These are phyloP conservation scores for Moringa oleifera DNA, from an alignment of 345 rosid species.

Conservation along the genomic window DNA sequence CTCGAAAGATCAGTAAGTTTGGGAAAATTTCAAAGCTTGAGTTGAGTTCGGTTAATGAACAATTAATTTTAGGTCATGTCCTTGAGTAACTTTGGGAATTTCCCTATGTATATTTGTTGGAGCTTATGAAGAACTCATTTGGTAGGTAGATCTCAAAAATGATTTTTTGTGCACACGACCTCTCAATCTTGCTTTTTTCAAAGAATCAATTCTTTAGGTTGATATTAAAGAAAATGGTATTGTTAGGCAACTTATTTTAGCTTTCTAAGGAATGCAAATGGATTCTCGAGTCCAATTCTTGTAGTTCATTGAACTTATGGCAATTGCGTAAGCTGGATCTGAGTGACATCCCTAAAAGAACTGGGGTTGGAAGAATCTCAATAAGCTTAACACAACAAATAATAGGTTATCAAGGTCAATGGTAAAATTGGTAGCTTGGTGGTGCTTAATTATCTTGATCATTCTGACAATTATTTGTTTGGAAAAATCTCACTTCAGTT, in stretches of 20 bases:
- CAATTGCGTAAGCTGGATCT: conserved; percentile 66
- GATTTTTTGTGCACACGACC: conserved; percentile 54
- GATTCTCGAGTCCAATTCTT: conserved; percentile 49
- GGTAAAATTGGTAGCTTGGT: conserved; percentile 54
- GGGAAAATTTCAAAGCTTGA: conserved; percentile 55
- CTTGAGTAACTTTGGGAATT: conserved; percentile 71
- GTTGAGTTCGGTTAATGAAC: conserved; percentile 54
- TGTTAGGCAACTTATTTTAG: conserved; percentile 39
- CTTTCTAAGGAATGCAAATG: conserved; percentile 44
- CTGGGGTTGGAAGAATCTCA: conserved; percentile 50
- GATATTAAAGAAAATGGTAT: conserved; percentile 51
- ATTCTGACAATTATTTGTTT: conserved; percentile 57
- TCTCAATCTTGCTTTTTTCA: conserved; percentile 55
- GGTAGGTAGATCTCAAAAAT: conserved; percentile 38
- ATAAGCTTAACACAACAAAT: conserved; percentile 65
- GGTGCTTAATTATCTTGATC: conserved; percentile 86
- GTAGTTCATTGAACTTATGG: conserved; percentile 42
- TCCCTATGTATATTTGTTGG: conserved; percentile 56
- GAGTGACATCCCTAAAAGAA: conserved; percentile 41
- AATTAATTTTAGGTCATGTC: conserved; percentile 50
- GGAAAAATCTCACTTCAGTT: conserved; percentile 62
- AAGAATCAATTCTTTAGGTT: conserved; percentile 54
- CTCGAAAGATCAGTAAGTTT: conserved; percentile 46
- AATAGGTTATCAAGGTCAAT: conserved; percentile 62
- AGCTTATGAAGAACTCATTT: conserved; percentile 54